Conservation (phyloP, 2,329 filamentous ascomycete species). For the Neocucurbitaria cava region DNA sequence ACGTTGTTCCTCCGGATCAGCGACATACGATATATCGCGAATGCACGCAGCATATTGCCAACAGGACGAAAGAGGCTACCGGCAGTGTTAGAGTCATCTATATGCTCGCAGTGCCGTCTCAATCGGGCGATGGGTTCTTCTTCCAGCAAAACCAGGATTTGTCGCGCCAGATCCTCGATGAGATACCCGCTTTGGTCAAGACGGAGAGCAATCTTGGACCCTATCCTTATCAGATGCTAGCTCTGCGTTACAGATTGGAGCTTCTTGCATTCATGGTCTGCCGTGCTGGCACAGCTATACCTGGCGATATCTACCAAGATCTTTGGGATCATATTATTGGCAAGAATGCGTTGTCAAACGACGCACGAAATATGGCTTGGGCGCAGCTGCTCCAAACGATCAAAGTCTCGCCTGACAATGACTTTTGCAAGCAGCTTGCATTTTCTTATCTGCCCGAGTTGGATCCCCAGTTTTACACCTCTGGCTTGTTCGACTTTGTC, state of each 20-base stretch:
- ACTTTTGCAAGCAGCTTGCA: constrained; percentile 41
- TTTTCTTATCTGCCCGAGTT: constrained; percentile 64
- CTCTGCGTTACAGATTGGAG: constrained; percentile 55
- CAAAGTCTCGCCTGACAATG: constrained; percentile 28
- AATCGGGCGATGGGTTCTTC: constrained; percentile 25
- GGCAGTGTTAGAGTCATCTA: constrained; percentile 73
- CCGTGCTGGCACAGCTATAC: constrained; percentile 68
- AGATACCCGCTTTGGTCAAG: constrained; percentile 47
- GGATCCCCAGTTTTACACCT: constrained; percentile 64
- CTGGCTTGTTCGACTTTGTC: constrained; percentile 69
- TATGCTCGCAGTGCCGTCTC: constrained; percentile 33
- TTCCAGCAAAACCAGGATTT: constrained; percentile 36
- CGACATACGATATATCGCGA: constrained; percentile 68
- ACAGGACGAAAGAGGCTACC: constrained; percentile 68
- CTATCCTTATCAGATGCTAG: constrained; percentile 19
- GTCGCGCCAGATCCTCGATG: constrained; percentile 44
- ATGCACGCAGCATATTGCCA: constrained; percentile 73
- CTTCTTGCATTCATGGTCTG: constrained; percentile 66
- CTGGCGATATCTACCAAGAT: constrained; percentile 64
- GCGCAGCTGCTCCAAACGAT: constrained; percentile 37
- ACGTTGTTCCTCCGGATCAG: constrained; percentile 63
- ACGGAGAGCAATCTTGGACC: constrained; percentile 21
- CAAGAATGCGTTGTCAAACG: constrained; percentile 62
- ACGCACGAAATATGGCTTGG: constrained; percentile 74
- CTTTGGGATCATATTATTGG: constrained; percentile 81